Evolutionary conservation across 2,329 filamentous ascomycete genomes (phyloP).

Genomic region (Fusarium falciforme): DNA sequence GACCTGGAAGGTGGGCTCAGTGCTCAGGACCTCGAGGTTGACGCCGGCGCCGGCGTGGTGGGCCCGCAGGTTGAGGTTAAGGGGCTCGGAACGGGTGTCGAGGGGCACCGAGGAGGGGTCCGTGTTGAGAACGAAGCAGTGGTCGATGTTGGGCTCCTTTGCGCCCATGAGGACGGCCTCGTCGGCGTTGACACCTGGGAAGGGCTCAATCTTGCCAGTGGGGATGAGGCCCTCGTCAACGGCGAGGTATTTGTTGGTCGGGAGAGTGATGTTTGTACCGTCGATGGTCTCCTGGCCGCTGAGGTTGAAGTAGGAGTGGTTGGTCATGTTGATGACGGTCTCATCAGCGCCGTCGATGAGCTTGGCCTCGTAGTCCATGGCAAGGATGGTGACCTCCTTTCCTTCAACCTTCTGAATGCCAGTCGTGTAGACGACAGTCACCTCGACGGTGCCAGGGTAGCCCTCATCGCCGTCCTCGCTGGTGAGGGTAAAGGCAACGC

Average conservation of each 20-base stretch:
- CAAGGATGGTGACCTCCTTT: constrained; percentile 76
- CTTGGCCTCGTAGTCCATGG: constrained; percentile 90
- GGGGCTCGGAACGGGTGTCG: constrained; percentile 72
- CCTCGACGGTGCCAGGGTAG: constrained; percentile 87
- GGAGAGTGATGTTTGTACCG: constrained; percentile 74
- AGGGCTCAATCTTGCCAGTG: constrained; percentile 72
- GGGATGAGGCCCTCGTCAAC: constrained; percentile 82
- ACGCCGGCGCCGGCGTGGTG: constrained; percentile 79
- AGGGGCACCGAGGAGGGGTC: constrained; percentile 70
- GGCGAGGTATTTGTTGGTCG: constrained; percentile 74
- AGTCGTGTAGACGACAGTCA: constrained; percentile 81
- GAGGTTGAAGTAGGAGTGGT: constrained; percentile 87
- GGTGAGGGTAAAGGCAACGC: constrained; percentile 71
- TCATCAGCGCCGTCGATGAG: constrained; percentile 84
- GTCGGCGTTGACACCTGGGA: constrained; percentile 72
- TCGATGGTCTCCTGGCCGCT: constrained; percentile 63
- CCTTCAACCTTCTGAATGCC: constrained; percentile 73
- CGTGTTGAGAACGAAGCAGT: constrained; percentile 86
- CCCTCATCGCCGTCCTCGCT: constrained; percentile 89
- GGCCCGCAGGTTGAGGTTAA: constrained; percentile 77
- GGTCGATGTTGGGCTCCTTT: constrained; percentile 81
- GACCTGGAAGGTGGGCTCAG: constrained; percentile 96
- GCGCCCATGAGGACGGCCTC: constrained; percentile 79
- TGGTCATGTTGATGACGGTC: constrained; percentile 92
- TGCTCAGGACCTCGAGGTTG: constrained; percentile 88